Percentiles rank a stretch among this genome's conserved stretches.
Conservation (phyloP, 345 rosid species). For the Linum tenue region DNA sequence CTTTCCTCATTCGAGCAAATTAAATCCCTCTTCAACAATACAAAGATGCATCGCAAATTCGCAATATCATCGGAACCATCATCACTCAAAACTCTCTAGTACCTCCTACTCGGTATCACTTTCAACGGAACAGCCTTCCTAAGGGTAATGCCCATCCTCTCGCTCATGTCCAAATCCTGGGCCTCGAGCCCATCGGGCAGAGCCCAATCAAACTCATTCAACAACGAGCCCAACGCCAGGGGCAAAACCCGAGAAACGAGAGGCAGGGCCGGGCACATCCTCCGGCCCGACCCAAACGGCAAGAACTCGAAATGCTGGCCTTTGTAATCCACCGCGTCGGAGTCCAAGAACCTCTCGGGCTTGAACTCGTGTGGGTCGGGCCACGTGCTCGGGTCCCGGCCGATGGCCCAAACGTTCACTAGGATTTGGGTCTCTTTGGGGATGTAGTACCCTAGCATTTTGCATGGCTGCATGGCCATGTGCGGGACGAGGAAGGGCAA, state of each 20-base stretch:
- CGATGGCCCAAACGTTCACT: slow-evolving; percentile 1
- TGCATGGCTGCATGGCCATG: neutral
- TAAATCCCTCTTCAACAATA: too few species aligned
- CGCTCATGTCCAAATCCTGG: neutral
- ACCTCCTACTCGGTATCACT: neutral
- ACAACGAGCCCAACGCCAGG: neutral
- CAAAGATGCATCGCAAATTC: too few species aligned
- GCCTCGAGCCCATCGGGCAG: neutral
- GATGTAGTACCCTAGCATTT: slow-evolving; percentile 10
- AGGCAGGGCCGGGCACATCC: neutral
- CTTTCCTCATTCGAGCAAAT: too few species aligned
- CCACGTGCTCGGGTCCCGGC: neutral
- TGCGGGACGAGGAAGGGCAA: neutral
- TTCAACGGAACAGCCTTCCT: slow-evolving; percentile 4
- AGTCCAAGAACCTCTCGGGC: slow-evolving; percentile 2
- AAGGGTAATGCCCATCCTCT: slow-evolving; percentile 2
- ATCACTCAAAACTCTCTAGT: neutral
- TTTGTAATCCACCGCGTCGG: neutral
- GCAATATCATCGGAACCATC: too few species aligned
- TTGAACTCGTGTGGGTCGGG: neutral
- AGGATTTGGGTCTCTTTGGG: slow-evolving; percentile 6
- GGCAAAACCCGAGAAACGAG: neutral
- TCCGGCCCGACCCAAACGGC: slow-evolving; percentile 4
- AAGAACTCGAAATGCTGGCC: slow-evolving; percentile 4
- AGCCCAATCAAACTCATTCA: neutral